Percentiles rank a stretch among this genome's conserved stretches.
Conservation (phyloP, 768 basidiomycete species). For the Kwoniella botswanensis region DNA sequence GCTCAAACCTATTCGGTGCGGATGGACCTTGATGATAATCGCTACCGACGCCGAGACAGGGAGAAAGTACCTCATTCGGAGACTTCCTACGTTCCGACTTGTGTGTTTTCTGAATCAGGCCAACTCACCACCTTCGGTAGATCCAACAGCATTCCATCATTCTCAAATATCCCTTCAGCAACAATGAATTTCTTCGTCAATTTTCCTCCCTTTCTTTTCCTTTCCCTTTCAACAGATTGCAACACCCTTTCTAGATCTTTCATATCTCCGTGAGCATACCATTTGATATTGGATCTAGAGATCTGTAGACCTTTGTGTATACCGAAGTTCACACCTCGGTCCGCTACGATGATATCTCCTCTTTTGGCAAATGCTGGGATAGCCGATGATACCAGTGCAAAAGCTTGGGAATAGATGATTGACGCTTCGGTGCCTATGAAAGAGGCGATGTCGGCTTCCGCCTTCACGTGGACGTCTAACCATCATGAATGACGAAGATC, state of each 20-base stretch:
- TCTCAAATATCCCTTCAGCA: slow-evolving; percentile 95
- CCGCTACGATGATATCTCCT: slow-evolving; percentile 96
- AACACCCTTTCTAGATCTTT: slow-evolving; percentile 88
- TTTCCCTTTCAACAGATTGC: slow-evolving; percentile 80
- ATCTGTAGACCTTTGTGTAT: slow-evolving; percentile 96
- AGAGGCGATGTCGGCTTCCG: slow-evolving; percentile 86
- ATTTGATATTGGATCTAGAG: slow-evolving; percentile 84
- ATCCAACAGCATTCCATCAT: slow-evolving; percentile 89
- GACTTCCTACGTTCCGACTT: too few relatives aligned
- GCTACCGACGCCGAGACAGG: too few relatives aligned
- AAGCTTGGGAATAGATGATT: slow-evolving; percentile 93
- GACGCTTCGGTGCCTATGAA: slow-evolving; percentile 87
- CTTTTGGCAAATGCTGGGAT: slow-evolving; percentile 98
- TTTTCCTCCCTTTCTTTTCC: slow-evolving; percentile 77
- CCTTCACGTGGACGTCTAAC: slow-evolving; percentile 84
- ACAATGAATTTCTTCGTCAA: slow-evolving; percentile 92
- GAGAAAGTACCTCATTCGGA: too few relatives aligned
- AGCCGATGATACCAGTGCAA: slow-evolving; percentile 87
- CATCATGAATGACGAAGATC: slow-evolving; percentile 8
- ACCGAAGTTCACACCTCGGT: slow-evolving; percentile 92
- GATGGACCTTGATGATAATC: too few relatives aligned
- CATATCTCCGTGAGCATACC: slow-evolving; percentile 96
- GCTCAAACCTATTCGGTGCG: neutral
- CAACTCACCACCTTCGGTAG: slow-evolving; percentile 81
- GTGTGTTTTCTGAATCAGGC: too few relatives aligned